Percentiles rank a stretch among this genome's conserved stretches.
Evolutionary conservation across 2,329 filamentous ascomycete species (phyloP).

Genomic region (Bipolaris bicolor): DNA sequence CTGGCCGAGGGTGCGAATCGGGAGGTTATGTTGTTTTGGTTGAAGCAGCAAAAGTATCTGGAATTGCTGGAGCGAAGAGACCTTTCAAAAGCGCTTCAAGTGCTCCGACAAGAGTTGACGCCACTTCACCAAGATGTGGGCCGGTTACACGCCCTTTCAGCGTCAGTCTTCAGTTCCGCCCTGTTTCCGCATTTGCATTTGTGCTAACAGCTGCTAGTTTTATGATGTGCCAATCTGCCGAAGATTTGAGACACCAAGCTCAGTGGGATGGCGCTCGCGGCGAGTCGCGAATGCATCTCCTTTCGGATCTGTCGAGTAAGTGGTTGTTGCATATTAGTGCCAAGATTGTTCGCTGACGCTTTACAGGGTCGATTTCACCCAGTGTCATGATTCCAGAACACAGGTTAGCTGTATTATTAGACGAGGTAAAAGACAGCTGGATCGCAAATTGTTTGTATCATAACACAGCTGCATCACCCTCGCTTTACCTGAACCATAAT

Average conservation of each 20-base stretch:
- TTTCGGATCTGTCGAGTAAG: slow-evolving; percentile 84
- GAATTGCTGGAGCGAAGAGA: slow-evolving; percentile 83
- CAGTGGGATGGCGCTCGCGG: slow-evolving; percentile 84
- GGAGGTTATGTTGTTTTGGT: slow-evolving; percentile 81
- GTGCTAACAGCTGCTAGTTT: slow-evolving; percentile 60
- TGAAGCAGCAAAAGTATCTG: slow-evolving; percentile 93
- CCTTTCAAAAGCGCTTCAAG: slow-evolving; percentile 73
- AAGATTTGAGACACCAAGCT: slow-evolving; percentile 77
- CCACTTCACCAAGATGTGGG: slow-evolving; percentile 80
- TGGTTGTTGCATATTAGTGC: slow-evolving; percentile 10
- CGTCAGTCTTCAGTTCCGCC: slow-evolving; percentile 51
- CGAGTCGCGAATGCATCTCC: slow-evolving; percentile 72
- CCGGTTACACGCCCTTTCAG: slow-evolving; percentile 81
- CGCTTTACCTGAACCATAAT: slow-evolving; percentile 84
- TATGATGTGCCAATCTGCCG: slow-evolving; percentile 82
- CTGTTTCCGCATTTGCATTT: background rate
- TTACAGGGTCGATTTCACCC: slow-evolving; percentile 82
- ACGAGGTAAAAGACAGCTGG: slow-evolving; percentile 83
- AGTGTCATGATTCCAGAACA: slow-evolving; percentile 97
- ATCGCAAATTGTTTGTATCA: slow-evolving; percentile 87
- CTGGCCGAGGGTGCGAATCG: slow-evolving; percentile 77
- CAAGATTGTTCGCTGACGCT: slow-evolving; percentile 19
- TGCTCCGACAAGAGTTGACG: slow-evolving; percentile 87
- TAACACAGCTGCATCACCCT: slow-evolving; percentile 78
- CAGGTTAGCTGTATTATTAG: slow-evolving; percentile 78